A percentile compares a stretch with the other conserved stretches of the same genome.
These are phyloP conservation scores for Suillus paluster DNA, from an alignment of 768 basidiomycete species.

Conservation along the genomic window DNA sequence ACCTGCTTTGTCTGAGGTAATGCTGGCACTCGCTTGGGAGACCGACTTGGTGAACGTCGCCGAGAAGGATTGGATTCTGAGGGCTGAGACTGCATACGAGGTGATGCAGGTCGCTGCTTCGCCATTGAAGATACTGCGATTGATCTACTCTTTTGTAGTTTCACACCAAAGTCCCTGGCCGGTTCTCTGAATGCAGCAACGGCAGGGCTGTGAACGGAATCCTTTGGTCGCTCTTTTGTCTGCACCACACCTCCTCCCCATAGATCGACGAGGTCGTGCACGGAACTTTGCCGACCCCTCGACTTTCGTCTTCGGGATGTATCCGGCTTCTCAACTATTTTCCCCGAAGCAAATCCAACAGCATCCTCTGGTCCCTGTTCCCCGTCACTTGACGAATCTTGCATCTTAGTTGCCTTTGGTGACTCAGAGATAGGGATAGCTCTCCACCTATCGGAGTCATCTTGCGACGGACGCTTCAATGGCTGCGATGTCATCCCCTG, in stretches of 20 bases:
- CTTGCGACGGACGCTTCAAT: neutral
- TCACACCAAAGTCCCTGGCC: slow-evolving; percentile 17
- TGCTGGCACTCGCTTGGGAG: slow-evolving; percentile 32
- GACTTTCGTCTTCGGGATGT: slow-evolving; percentile 39
- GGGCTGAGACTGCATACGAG: slow-evolving; percentile 23
- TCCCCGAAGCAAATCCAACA: slow-evolving; percentile 29
- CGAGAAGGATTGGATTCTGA: slow-evolving; percentile 14
- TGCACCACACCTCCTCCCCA: slow-evolving; percentile 63
- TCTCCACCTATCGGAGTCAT: slow-evolving; percentile 53
- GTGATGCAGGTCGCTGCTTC: slow-evolving; percentile 27
- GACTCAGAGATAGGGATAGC: slow-evolving; percentile 35
- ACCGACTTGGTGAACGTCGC: slow-evolving; percentile 32
- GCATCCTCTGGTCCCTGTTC: slow-evolving; percentile 59
- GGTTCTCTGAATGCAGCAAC: slow-evolving; percentile 19
- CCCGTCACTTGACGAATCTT: slow-evolving; percentile 58
- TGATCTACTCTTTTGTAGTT: slow-evolving; percentile 25
- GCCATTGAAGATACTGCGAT: slow-evolving; percentile 20
- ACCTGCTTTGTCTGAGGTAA: slow-evolving; percentile 36
- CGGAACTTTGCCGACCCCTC: slow-evolving; percentile 76
- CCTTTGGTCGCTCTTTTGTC: slow-evolving; percentile 48
- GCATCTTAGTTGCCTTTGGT: slow-evolving; percentile 31
- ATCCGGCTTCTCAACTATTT: slow-evolving; percentile 24
- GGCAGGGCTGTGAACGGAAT: slow-evolving; percentile 22
- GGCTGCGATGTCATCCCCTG: neutral
- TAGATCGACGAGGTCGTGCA: slow-evolving; percentile 81